A percentile compares a stretch with the other conserved stretches of the same genome.
Evolutionary conservation across 805 yeast species (phyloP).

Genomic region (Sugiyamaella mastotermitis): DNA sequence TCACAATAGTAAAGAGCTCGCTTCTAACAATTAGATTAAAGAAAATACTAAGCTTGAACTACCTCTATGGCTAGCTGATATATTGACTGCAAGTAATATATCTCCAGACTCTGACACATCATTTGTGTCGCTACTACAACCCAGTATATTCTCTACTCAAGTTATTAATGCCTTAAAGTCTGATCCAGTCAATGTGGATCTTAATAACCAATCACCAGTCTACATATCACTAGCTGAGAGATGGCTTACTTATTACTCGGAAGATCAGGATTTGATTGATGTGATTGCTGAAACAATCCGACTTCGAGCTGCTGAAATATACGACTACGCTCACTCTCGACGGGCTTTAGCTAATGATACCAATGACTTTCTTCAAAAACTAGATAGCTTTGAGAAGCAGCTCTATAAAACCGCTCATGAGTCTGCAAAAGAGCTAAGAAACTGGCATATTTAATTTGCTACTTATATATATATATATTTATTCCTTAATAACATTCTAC

Average conservation of each 20-base stretch:
- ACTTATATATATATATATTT: too few species aligned
- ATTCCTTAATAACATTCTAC: too few species aligned
- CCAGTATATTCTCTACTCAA: conserved; percentile 57
- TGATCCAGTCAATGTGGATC: conserved; percentile 57
- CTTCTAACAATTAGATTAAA: conserved; percentile 32
- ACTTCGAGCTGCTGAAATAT: conserved; percentile 62
- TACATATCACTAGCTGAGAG: conserved; percentile 65
- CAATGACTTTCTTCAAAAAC: conserved; percentile 50
- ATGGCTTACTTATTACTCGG: conserved; percentile 73
- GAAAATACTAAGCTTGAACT: conserved; percentile 64
- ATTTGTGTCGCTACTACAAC: conserved; percentile 63
- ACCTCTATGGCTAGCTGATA: conserved; percentile 85
- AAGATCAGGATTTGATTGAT: conserved; percentile 55
- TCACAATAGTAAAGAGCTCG: too few species aligned
- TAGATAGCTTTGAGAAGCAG: conserved; percentile 71
- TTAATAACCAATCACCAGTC: conserved; percentile 58
- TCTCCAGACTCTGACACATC: conserved; percentile 32
- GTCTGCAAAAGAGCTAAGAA: conserved; percentile 25
- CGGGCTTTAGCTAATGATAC: conserved; percentile 36
- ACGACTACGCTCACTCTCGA: conserved; percentile 55
- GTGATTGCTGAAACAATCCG: conserved; percentile 48
- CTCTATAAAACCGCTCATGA: too few species aligned
- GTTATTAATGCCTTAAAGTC: conserved; percentile 81
- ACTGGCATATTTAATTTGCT: too few species aligned
- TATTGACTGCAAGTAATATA: conserved; percentile 47